Evolutionary conservation across 768 basidiomycete genomes (phyloP).

Genomic region (Trametopsis cervina): DNA sequence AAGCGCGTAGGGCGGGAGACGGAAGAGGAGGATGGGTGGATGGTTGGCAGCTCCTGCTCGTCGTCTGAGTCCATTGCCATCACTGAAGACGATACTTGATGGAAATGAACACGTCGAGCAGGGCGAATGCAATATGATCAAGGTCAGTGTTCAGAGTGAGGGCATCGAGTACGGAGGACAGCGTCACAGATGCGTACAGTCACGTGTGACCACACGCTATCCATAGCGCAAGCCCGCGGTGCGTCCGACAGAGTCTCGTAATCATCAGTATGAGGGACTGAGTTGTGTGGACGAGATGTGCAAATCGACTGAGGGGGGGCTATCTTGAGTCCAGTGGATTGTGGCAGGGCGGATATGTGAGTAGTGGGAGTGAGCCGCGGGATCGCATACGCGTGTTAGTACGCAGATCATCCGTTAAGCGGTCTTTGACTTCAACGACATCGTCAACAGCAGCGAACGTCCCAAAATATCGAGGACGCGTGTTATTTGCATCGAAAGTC

Average conservation of each 20-base stretch:
- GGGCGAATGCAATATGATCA: too few species aligned
- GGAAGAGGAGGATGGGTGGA: background rate
- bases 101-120: background rate
- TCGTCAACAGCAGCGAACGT: background rate
- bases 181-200: background rate
- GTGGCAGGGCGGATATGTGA: too few species aligned
- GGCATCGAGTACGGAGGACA: conserved; percentile 6
- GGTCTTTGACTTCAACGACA: background rate
- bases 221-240: too few species aligned
- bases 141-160: conserved; percentile 5
- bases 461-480: background rate
- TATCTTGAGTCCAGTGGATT: too few species aligned
- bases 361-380: too few species aligned
- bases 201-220: too few species aligned
- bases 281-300: too few species aligned
- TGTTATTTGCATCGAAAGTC: background rate
- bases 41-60: conserved; percentile 6
- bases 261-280: too few species aligned
- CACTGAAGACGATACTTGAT: background rate
- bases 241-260: background rate
- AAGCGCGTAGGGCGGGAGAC: conserved; percentile 2
- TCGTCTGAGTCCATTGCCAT: conserved; percentile 11
- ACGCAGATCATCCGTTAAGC: too few species aligned
- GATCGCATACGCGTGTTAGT: too few species aligned
- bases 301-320: too few species aligned